A percentile compares a stretch with the other conserved stretches of the same genome.
phyloP scores from a whole-genome alignment of 2,329 filamentous ascomycete species.

The Pseudocercospora vitis region DNA sequence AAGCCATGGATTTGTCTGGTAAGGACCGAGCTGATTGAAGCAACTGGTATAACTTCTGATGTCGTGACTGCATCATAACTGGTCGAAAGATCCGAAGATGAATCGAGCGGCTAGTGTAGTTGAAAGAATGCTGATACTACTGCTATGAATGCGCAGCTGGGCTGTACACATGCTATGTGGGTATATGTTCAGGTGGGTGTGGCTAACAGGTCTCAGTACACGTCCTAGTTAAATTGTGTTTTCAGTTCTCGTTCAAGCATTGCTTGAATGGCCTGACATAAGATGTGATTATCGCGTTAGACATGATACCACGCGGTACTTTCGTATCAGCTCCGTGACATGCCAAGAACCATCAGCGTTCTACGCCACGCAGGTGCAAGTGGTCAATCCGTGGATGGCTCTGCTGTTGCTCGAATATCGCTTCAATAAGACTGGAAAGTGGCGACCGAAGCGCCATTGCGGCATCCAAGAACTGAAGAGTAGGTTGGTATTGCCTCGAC shows the following conservation, averaged over 20 bases:
- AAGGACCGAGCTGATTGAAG: slow-evolving; percentile 6
- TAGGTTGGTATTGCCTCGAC: slow-evolving; percentile 39
- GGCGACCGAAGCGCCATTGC: slow-evolving; percentile 39
- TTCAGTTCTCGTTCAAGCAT: too few species aligned
- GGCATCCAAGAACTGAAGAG: slow-evolving; percentile 47
- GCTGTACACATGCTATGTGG: too few species aligned
- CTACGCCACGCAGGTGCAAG: slow-evolving; percentile 46
- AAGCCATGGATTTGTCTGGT: slow-evolving; percentile 7
- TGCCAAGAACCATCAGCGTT: slow-evolving; percentile 35
- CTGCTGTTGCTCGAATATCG: slow-evolving; percentile 44
- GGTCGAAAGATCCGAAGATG: slow-evolving; percentile 17
- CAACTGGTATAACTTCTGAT: slow-evolving; percentile 22
- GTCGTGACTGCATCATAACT: slow-evolving; percentile 28
- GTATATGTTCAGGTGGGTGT: too few species aligned
- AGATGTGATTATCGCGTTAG: slow-evolving; percentile 47
- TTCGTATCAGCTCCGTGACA: slow-evolving; percentile 42
- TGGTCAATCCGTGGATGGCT: slow-evolving; percentile 41
- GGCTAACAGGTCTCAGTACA: too few species aligned
- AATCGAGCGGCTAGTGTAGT: slow-evolving; percentile 8
- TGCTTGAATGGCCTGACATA: slow-evolving; percentile 43
- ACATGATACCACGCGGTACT: slow-evolving; percentile 44
- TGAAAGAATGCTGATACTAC: slow-evolving; percentile 22
- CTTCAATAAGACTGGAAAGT: slow-evolving; percentile 42
- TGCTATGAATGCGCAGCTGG: slow-evolving; percentile 26
- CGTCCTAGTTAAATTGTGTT: too few species aligned